Percentiles rank a stretch among this genome's conserved stretches.
Evolutionary conservation across 2,329 filamentous ascomycete genomes (phyloP).

Genomic region (Penicillium sp.): DNA sequence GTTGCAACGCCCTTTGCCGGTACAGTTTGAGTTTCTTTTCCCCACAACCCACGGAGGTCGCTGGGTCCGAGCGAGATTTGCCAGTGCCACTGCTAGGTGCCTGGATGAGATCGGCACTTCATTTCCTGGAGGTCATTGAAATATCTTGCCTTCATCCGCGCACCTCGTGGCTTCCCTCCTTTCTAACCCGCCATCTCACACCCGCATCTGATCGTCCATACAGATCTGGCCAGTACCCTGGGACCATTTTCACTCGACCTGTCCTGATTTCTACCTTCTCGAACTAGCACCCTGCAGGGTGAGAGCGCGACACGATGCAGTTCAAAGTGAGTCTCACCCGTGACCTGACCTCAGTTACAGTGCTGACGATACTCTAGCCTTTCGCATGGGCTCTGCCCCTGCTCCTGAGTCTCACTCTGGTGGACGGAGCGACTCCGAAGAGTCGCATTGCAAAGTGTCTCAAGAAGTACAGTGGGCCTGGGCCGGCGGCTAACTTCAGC

Average conservation of each 20-base stretch:
- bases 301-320: constrained; percentile 20
- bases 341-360: neutral
- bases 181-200: neutral
- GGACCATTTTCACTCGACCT: too few species aligned
- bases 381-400: constrained; percentile 20
- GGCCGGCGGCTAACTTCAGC: constrained; percentile 13
- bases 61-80: neutral
- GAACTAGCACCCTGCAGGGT: constrained; percentile 2
- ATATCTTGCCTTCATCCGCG: neutral
- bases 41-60: neutral
- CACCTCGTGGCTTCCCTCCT: neutral
- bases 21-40: constrained; percentile 1
- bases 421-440: constrained; percentile 13
- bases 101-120: constrained; percentile 1
- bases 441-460: constrained; percentile 27
- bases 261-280: too few species aligned
- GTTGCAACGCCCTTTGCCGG: neutral
- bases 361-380: constrained; percentile 10
- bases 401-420: constrained; percentile 14
- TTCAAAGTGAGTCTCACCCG: constrained; percentile 17
- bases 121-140: neutral
- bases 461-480: constrained; percentile 21
- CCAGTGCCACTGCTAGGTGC: neutral
- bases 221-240: neutral
- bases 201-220: neutral